A percentile compares a stretch with the other conserved stretches of the same genome.
Evolutionary conservation across 192 early-diverging fungal species (phyloP).

Genomic region (Coemansia sp.): DNA sequence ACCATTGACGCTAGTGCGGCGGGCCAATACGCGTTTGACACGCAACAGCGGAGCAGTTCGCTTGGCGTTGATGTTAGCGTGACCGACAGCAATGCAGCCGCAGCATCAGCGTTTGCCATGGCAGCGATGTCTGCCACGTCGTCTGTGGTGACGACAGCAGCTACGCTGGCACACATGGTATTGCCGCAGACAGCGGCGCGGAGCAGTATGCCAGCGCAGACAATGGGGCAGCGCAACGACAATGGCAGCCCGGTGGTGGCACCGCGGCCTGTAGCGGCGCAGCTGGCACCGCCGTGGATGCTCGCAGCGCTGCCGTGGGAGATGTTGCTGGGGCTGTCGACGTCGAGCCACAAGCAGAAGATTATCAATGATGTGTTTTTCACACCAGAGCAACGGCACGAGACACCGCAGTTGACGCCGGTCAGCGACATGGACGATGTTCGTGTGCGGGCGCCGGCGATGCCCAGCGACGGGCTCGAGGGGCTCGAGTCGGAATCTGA

Average conservation of each 20-base stretch:
- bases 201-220: conserved; percentile 13
- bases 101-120: conserved; percentile 43
- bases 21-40: conserved; percentile 12
- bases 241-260: conserved; percentile 41
- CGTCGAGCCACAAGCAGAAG: conserved; percentile 31
- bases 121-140: conserved; percentile 20
- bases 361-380: conserved; percentile 56
- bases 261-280: conserved; percentile 52
- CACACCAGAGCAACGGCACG: conserved; percentile 48
- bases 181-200: conserved; percentile 1
- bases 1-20: neutral
- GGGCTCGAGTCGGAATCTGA: conserved; percentile 38
- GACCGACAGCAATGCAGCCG: conserved; percentile 6
- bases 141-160: conserved; percentile 21
- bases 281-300: conserved; percentile 50
- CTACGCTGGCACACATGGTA: conserved; percentile 11
- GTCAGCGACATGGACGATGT: conserved; percentile 47
- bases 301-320: conserved; percentile 48
- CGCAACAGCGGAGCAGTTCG: conserved; percentile 9
- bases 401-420: conserved; percentile 48
- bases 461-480: conserved; percentile 38
- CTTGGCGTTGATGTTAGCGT: conserved; percentile 7
- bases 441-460: conserved; percentile 28
- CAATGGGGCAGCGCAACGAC: conserved; percentile 15
- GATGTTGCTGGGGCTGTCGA: conserved; percentile 35